Evolutionary conservation across 2,329 filamentous ascomycete genomes (phyloP).

Genomic region (Nemania sp.): DNA sequence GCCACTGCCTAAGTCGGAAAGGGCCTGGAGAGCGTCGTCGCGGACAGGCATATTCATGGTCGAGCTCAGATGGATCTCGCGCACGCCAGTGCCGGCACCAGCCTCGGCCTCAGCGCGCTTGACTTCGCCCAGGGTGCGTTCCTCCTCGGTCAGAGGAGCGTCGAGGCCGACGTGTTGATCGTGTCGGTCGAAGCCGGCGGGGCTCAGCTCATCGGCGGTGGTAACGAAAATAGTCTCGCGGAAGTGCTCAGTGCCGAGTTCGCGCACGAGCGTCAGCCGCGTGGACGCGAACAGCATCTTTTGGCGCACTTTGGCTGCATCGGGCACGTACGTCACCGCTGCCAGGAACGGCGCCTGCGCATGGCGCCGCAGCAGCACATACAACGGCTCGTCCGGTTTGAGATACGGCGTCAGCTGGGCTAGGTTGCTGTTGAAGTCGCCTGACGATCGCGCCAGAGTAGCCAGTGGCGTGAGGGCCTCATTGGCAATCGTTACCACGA

Average conservation of each 20-base stretch:
- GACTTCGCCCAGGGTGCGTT: constrained; percentile 70
- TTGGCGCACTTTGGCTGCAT: constrained; percentile 75
- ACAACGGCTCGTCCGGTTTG: constrained; percentile 68
- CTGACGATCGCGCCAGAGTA: constrained; percentile 55
- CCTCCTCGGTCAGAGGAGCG: constrained; percentile 79
- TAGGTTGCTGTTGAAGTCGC: constrained; percentile 67
- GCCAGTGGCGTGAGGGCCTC: constrained; percentile 68
- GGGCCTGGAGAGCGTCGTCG: constrained; percentile 65
- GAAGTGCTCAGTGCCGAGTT: constrained; percentile 79
- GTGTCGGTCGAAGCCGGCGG: constrained; percentile 71
- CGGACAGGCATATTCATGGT: constrained; percentile 61
- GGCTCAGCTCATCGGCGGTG: constrained; percentile 67
- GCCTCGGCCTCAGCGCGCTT: constrained; percentile 76
- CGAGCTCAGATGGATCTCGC: constrained; percentile 63
- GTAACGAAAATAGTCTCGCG: constrained; percentile 76
- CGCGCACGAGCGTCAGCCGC: constrained; percentile 72
- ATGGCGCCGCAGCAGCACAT: constrained; percentile 74
- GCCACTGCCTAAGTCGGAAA: constrained; percentile 60
- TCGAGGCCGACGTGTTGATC: constrained; percentile 66
- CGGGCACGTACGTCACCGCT: constrained; percentile 78
- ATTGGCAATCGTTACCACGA: constrained; percentile 70
- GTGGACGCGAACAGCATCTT: constrained; percentile 87
- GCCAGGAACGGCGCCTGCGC: constrained; percentile 61
- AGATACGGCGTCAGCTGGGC: constrained; percentile 64
- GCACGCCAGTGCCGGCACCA: constrained; percentile 64